Percentiles rank a stretch among this genome's conserved stretches.
Evolutionary conservation across 352 stramenopile species (phyloP).

Genomic region (Hyphochytrium catenoides): DNA sequence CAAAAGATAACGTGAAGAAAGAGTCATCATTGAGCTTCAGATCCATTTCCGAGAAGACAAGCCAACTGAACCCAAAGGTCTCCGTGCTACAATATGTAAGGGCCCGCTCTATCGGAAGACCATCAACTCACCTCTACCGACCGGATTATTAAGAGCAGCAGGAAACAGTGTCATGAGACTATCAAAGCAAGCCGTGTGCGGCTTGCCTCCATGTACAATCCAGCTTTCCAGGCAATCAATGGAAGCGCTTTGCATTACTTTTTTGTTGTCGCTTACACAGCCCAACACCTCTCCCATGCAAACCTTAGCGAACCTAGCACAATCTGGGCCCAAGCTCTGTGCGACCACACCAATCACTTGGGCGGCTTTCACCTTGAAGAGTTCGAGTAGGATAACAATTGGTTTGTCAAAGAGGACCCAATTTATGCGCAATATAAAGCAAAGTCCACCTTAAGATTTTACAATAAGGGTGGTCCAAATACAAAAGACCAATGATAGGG

Average conservation of each 20-base stretch:
- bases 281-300: conserved; percentile 31
- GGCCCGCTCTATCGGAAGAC: no score
- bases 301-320: conserved; percentile 50
- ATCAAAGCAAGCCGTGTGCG: conserved; percentile 31
- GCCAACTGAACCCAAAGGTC: no score
- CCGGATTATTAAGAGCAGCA: conserved; percentile 38
- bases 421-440: no score
- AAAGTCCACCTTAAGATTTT: no score
- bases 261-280: conserved; percentile 61
- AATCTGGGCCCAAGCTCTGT: conserved; percentile 36
- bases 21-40: no score
- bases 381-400: no score
- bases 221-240: conserved; percentile 52
- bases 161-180: conserved; percentile 32
- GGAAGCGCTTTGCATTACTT: conserved; percentile 46
- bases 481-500: no score
- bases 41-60: no score
- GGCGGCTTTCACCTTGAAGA: conserved; percentile 47
- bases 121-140: conserved; percentile 44
- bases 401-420: no score
- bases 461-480: no score
- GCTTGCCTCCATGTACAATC: conserved; percentile 43
- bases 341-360: conserved; percentile 51
- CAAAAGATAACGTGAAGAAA: no score
- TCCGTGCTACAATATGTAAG: no score